A percentile compares a stretch with the other conserved stretches of the same genome.
Evolutionary conservation across 1,139 yeast genomes (phyloP).

Genomic region (Kodamaea plutei): DNA sequence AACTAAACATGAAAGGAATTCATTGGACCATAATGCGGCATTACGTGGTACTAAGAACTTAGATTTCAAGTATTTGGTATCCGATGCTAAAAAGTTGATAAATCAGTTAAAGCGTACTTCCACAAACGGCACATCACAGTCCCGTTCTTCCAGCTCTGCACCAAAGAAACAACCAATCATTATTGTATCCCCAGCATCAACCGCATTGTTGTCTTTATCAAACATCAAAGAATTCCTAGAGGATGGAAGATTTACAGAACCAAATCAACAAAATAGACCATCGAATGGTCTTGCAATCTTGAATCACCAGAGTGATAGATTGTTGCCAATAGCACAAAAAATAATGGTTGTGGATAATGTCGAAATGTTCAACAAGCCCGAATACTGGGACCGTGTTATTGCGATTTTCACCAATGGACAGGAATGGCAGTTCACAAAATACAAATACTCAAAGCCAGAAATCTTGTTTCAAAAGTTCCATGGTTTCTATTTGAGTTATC

Average conservation of each 20-base stretch:
- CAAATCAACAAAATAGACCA: conserved; percentile 41
- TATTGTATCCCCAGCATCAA: conserved; percentile 89
- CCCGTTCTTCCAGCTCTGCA: conserved; percentile 9
- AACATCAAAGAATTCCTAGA: conserved; percentile 83
- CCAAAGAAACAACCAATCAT: conserved; percentile 79
- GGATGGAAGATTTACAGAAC: conserved; percentile 66
- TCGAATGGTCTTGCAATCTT: conserved; percentile 46
- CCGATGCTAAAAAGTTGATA: conserved; percentile 66
- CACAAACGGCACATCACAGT: conserved; percentile 11
- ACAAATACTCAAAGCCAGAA: conserved; percentile 80
- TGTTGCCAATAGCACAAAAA: conserved; percentile 51
- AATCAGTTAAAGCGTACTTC: conserved; percentile 47
- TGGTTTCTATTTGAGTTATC: conserved; percentile 75
- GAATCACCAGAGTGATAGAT: conserved; percentile 51
- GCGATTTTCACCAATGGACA: conserved; percentile 97
- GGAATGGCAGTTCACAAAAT: conserved; percentile 90
- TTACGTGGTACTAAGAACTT: conserved; percentile 74
- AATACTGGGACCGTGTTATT: conserved; percentile 94
- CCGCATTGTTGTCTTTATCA: conserved; percentile 75
- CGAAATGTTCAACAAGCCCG: conserved; percentile 87
- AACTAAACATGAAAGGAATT: conserved; percentile 56
- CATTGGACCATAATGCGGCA: conserved; percentile 75
- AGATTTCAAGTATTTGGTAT: conserved; percentile 69
- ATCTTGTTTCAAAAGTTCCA: conserved; percentile 75
- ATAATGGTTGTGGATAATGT: conserved; percentile 85